A percentile compares a stretch with the other conserved stretches of the same genome.
Conservation (phyloP, 2,329 filamentous ascomycete genomes). For the Aureobasidium sp. region DNA sequence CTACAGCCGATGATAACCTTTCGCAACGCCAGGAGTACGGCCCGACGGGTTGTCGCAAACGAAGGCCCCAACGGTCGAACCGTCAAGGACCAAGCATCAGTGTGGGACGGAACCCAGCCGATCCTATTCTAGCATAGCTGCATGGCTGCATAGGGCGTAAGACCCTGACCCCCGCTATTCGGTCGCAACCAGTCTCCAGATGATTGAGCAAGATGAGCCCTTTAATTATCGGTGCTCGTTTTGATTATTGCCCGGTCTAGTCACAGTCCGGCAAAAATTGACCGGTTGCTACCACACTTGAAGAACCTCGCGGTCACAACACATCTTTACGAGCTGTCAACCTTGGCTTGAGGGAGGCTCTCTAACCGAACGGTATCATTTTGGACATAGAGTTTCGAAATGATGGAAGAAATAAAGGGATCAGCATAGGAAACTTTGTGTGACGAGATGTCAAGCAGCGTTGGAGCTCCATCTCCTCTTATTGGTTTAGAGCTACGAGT, state of each 20-base stretch:
- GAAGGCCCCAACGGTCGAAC: constrained; percentile 12
- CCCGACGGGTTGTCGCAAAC: constrained; percentile 12
- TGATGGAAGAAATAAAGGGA: neutral
- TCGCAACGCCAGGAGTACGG: constrained; percentile 9
- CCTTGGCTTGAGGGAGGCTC: neutral
- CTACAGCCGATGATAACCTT: constrained; percentile 9
- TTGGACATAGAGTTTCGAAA: neutral
- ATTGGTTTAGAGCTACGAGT: constrained; percentile 4
- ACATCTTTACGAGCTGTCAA: neutral
- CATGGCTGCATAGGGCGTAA: constrained; percentile 4
- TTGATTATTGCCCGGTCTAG: constrained; percentile 6
- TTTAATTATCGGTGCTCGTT: constrained; percentile 13
- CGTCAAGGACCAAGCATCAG: constrained; percentile 12
- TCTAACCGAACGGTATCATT: neutral
- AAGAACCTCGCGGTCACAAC: neutral
- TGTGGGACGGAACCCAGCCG: constrained; percentile 14
- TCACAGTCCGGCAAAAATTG: neutral
- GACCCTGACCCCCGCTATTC: constrained; percentile 15
- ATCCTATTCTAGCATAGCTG: constrained; percentile 6
- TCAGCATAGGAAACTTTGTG: constrained; percentile 1
- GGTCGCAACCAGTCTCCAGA: neutral
- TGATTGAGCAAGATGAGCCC: constrained; percentile 1
- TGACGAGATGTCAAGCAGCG: constrained; percentile 18
- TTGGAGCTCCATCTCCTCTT: constrained; percentile 28
- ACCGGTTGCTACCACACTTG: neutral